Evolutionary conservation across 345 rosid species (phyloP).

Genomic region (Murraya koenigii): DNA sequence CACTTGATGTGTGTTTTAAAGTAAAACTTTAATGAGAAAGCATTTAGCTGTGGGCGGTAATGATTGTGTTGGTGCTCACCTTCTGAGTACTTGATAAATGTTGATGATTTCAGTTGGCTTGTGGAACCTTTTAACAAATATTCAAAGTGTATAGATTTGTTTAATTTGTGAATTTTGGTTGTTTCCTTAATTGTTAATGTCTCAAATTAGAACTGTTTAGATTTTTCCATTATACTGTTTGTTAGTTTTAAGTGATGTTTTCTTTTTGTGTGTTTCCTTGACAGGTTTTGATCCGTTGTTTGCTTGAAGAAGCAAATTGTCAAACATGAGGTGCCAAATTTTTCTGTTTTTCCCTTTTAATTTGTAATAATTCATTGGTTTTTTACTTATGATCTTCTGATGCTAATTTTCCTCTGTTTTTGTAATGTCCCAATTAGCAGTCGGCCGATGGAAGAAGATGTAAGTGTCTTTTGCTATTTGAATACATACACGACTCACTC

Average conservation of each 20-base stretch:
- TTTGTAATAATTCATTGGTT: background rate
- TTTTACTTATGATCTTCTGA: slow-evolving; percentile 1
- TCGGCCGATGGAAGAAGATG: slow-evolving; percentile 79
- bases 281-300: background rate
- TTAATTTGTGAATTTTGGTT: background rate
- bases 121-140: background rate
- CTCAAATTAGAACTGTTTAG: background rate
- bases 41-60: too few species aligned
- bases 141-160: background rate
- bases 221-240: background rate
- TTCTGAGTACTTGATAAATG: too few species aligned
- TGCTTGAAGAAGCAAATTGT: background rate
- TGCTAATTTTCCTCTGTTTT: background rate
- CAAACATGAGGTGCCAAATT: slow-evolving; percentile 19
- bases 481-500: background rate
- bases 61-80: too few species aligned
- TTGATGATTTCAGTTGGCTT: background rate
- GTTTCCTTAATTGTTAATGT: background rate
- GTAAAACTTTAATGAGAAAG: background rate
- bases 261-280: background rate
- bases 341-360: background rate
- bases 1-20: background rate
- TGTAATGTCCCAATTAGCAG: slow-evolving; percentile 30
- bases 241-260: background rate
- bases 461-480: slow-evolving; percentile 21